Evolutionary conservation across 495 filamentous ascomycete species (phyloP).

Genomic region (Lindgomyces ingoldianus): DNA sequence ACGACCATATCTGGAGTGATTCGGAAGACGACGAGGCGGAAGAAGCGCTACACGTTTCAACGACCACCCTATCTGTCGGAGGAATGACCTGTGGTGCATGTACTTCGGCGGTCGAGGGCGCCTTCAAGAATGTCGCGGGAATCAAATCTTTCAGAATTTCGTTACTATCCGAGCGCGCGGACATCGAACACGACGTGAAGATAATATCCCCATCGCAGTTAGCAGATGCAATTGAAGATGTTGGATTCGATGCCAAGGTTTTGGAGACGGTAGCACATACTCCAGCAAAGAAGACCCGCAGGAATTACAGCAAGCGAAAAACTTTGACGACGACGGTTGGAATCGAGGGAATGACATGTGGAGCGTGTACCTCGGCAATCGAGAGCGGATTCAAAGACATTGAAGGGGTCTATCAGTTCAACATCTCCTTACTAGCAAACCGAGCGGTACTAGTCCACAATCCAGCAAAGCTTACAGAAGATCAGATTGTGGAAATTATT

Average conservation of each 20-base stretch:
- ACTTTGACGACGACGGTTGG: slow-evolving; percentile 74
- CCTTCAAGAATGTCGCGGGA: slow-evolving; percentile 60
- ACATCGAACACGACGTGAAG: slow-evolving; percentile 49
- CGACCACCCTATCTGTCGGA: slow-evolving; percentile 84
- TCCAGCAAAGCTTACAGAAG: slow-evolving; percentile 62
- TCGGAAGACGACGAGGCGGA: slow-evolving; percentile 38
- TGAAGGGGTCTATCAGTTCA: slow-evolving; percentile 79
- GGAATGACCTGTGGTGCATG: slow-evolving; percentile 98
- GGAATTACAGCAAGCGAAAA: slow-evolving; percentile 33
- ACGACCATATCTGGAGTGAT: slow-evolving; percentile 36
- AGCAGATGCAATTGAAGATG: slow-evolving; percentile 60
- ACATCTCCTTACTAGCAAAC: slow-evolving; percentile 89
- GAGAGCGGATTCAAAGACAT: slow-evolving; percentile 79
- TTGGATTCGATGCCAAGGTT: slow-evolving; percentile 49
- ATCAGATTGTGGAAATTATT: slow-evolving; percentile 73
- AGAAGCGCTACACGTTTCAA: slow-evolving; percentile 49
- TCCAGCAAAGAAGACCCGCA: slow-evolving; percentile 15
- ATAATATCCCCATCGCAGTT: slow-evolving; percentile 66
- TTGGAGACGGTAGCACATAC: slow-evolving; percentile 42
- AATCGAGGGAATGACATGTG: slow-evolving; percentile 95
- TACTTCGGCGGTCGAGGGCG: slow-evolving; percentile 84
- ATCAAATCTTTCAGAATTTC: slow-evolving; percentile 49
- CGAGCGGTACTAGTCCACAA: slow-evolving; percentile 89
- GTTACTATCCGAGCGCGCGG: slow-evolving; percentile 62
- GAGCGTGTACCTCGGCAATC: slow-evolving; percentile 89